Evolutionary conservation across 2,329 filamentous ascomycete genomes (phyloP), one percentile per base, ranked within the genome.

Genomic region (Clonostachys rhizophaga): DNA sequence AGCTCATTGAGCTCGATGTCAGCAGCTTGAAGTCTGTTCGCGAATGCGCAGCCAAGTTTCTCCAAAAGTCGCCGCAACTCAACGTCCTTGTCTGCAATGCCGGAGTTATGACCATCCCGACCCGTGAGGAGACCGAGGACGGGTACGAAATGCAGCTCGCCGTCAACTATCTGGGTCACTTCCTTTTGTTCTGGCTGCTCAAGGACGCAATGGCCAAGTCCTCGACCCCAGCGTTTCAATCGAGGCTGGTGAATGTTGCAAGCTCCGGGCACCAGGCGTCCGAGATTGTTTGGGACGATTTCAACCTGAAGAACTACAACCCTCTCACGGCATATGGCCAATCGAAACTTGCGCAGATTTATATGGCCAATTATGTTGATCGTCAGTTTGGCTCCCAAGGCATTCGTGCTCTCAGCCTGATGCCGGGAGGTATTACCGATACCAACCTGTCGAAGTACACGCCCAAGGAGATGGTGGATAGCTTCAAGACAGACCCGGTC

Each of bases 161-260:
- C 35, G 72, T 67, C 12, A 79, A 80, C 55, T 70, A 81, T 54
- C 58, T 82, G 3, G 67, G 61, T 5, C 75, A 79, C 53, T 81
- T 81, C 60, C 66, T 79, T 0, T 65, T 81, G 12, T 72, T 76
- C 54, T 61, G 74, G 10, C 64, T 78, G 1, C 60, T 80, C 24
- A 70, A 70, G 42, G 57, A 65, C 1, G 54, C 64, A 0, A 56
- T 79, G 5, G 58, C 77, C 4, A 50, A 60, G 1, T 63, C 62
- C 14, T 54, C 65, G 3, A 69, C 65, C 0, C 58, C 68, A 0
- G 50, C 55, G 0, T 72, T 70, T 47, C 51, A 63, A 14, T 74
- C 68, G 5, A 66, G 76, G 10, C 67, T 79, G 6, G 64, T 80
- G 40, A 56, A 60, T 6, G 58, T 78, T 5, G 66, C 72, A 2